Evolutionary conservation across 139 green algal genomes (phyloP), one percentile per base, ranked within the genome.

Genomic region (Coelastrella sp.): DNA sequence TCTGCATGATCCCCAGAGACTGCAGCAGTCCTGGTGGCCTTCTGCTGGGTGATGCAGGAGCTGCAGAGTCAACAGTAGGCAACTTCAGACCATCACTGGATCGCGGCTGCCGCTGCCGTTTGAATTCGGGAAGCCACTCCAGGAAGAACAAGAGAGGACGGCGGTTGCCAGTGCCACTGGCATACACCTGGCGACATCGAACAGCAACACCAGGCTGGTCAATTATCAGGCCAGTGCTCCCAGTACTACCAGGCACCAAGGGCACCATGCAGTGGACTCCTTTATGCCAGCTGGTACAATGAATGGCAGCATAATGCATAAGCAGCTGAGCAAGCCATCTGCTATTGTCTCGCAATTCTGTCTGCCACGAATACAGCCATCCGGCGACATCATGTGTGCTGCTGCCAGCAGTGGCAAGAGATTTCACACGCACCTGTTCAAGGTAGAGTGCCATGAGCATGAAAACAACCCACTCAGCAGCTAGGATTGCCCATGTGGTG

Each of bases 71-170:
- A 80, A 59, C 74, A 80, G 74, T 49, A 4, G 56, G n/a, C 25
- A 66, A 49, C 20, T 73, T 73, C 68, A 88, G 66, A 27, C 81
- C 84, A 14, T 7, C 9, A n/a, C 84, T 88, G 68, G 66, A 19
- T 19, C 68, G 84, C 5, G 68, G 25, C 6, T 78, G 66, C 60
- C 82, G 49, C 10, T 65, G 24, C 24, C 11, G 35, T 65, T 15
- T 24, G 61, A 12, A 61, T 56, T 87, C 61, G 35, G 49, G 10
- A 83, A n/a, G n/a, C 80, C 20, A 7, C 35, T 95, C 90, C n/a
- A 99, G 90, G 96, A 99, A 98, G 94, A 98, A 99, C 60, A 99
- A 95, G 19, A 96, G 96, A 91, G 98, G 96, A 60, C 94, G 93
- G 0, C 91, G 91, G 57, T 98, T 94, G 68, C 97, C 97, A 11